phyloP scores from a whole-genome alignment of 2,329 filamentous ascomycete species.

The Fusarium pseudograminearum region DNA sequence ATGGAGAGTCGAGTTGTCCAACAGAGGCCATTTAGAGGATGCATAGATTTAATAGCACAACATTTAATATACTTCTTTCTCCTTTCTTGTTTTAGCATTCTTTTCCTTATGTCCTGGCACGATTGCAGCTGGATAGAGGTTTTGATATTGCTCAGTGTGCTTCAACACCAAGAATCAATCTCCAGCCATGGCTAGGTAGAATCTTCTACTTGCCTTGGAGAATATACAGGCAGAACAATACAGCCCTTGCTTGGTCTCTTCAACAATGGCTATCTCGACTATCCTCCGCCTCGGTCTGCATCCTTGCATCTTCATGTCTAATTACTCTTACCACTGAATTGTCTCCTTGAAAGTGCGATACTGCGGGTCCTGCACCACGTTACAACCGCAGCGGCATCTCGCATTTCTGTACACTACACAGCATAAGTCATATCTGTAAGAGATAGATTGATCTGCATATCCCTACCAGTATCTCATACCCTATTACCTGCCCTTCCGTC shows the following conservation, averaged over 20 bases:
- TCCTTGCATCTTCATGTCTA: conserved; percentile 7
- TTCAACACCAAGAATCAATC: background rate
- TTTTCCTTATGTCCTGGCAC: background rate
- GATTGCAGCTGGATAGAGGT: no score
- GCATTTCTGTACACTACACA: conserved; percentile 36
- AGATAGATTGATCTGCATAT: conserved; percentile 30
- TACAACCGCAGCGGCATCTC: conserved; percentile 43
- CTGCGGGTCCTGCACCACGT: conserved; percentile 35
- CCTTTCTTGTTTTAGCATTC: no score
- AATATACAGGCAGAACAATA: background rate
- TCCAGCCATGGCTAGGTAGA: no score
- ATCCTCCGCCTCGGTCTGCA: background rate
- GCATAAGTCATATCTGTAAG: conserved; percentile 25
- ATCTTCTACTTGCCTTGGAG: background rate
- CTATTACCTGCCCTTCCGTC: background rate
- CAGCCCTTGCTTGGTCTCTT: background rate
- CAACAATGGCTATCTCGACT: background rate
- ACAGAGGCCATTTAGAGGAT: background rate
- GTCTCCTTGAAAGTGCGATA: conserved; percentile 21
- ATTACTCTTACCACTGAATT: conserved; percentile 11
- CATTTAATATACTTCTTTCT: background rate
- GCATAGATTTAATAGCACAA: background rate
- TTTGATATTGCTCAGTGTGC: background rate
- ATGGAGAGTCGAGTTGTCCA: conserved; percentile 3
- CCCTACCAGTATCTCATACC: background rate